Percentiles rank a stretch among this genome's conserved stretches.
phyloP scores from a whole-genome alignment of 2,329 filamentous ascomycete genomes.

The Fusarium sp. region DNA sequence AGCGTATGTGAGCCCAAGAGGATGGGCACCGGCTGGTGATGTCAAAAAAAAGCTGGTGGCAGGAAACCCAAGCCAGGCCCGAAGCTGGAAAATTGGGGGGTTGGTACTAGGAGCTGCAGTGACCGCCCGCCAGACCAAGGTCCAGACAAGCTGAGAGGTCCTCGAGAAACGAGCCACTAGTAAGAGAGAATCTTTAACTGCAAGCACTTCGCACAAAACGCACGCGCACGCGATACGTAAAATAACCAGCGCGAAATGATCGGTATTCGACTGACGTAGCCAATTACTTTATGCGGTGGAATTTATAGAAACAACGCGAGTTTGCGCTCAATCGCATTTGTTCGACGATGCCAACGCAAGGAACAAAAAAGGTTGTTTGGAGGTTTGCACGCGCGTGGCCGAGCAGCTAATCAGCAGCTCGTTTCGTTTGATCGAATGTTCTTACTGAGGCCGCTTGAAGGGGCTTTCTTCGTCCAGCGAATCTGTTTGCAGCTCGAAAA shows the following conservation, averaged over 20 bases:
- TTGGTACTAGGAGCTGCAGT: slow-evolving; percentile 30
- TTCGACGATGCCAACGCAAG: slow-evolving; percentile 1
- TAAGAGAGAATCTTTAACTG: slow-evolving; percentile 13
- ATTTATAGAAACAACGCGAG: background rate
- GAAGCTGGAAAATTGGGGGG: slow-evolving; percentile 36
- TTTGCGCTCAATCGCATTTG: slow-evolving; percentile 18
- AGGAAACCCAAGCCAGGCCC: slow-evolving; percentile 40
- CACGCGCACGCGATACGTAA: slow-evolving; percentile 22
- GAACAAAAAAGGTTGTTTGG: background rate
- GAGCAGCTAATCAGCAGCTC: background rate
- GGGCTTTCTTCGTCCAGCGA: slow-evolving; percentile 8
- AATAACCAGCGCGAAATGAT: background rate
- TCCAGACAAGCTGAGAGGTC: slow-evolving; percentile 17
- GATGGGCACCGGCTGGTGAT: slow-evolving; percentile 42
- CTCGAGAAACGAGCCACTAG: slow-evolving; percentile 27
- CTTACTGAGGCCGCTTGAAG: background rate
- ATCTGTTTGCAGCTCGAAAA: slow-evolving; percentile 4
- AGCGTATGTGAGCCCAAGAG: slow-evolving; percentile 28
- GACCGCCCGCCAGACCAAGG: slow-evolving; percentile 33
- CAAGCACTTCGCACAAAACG: slow-evolving; percentile 28
- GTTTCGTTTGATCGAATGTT: background rate
- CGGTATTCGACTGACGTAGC: background rate
- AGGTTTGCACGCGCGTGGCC: slow-evolving; percentile 12
- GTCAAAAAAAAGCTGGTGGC: slow-evolving; percentile 49
- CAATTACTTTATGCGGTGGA: slow-evolving; percentile 15